These are phyloP conservation scores for Coleophoma eucalyptorum DNA, from an alignment of 2,329 filamentous ascomycete genomes.

Conservation along the genomic window DNA sequence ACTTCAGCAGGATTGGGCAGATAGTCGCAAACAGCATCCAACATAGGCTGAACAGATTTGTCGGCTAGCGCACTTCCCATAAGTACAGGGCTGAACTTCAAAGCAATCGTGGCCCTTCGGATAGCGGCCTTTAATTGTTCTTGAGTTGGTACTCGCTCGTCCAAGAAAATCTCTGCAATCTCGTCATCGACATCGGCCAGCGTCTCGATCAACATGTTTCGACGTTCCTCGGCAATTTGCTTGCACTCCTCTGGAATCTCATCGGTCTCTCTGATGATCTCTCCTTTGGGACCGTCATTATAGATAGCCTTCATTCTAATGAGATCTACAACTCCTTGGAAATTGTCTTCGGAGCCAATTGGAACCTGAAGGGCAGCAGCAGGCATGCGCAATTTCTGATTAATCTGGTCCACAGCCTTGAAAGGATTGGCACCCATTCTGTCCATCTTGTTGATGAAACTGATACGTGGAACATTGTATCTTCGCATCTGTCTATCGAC, in stretches of 20 bases:
- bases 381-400: constrained; percentile 87
- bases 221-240: constrained; percentile 75
- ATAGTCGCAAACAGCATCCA: constrained; percentile 94
- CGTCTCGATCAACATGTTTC: constrained; percentile 85
- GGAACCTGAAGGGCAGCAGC: constrained; percentile 93
- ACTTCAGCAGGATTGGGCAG: constrained; percentile 89
- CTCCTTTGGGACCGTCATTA: constrained; percentile 81
- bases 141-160: constrained; percentile 75
- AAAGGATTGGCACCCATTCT: constrained; percentile 97
- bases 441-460: constrained; percentile 99
- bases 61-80: constrained; percentile 96
- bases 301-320: constrained; percentile 92
- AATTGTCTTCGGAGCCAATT: constrained; percentile 87
- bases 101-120: constrained; percentile 79
- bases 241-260: constrained; percentile 79
- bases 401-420: constrained; percentile 97
- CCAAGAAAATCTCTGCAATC: constrained; percentile 91
- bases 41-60: constrained; percentile 93
- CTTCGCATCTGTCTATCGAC: constrained; percentile 98
- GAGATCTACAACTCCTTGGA: constrained; percentile 88
- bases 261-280: constrained; percentile 70
- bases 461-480: constrained; percentile 93
- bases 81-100: constrained; percentile 91
- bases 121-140: constrained; percentile 90
- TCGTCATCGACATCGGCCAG: constrained; percentile 97